Conservation (phyloP, 78 protist genomes). For the Polysphondylium violaceum region DNA sequence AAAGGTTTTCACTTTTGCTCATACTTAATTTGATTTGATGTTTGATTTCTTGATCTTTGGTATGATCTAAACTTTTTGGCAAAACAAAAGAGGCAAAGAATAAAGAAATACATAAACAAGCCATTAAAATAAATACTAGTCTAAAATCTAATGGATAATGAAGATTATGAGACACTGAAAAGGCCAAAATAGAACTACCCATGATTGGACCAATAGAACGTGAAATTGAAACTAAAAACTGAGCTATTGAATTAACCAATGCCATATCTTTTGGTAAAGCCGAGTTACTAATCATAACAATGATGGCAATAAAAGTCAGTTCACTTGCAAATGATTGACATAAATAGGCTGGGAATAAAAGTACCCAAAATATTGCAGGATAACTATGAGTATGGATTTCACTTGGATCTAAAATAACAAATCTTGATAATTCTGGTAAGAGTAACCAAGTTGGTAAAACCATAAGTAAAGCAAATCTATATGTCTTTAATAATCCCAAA, state of each 20-base stretch:
- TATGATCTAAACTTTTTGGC: slow-evolving; percentile 15
- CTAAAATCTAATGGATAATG: slow-evolving; percentile 44
- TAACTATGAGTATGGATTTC: neutral
- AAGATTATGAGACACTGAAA: slow-evolving; percentile 7
- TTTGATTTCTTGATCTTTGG: slow-evolving; percentile 7
- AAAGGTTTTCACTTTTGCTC: no score
- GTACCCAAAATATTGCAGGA: slow-evolving; percentile 25
- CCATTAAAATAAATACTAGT: slow-evolving; percentile 5
- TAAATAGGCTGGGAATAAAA: slow-evolving; percentile 33
- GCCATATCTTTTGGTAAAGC: slow-evolving; percentile 65
- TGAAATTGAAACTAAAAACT: slow-evolving; percentile 42
- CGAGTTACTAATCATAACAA: slow-evolving; percentile 38
- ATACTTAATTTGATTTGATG: no score
- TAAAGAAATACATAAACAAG: neutral
- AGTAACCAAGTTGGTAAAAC: slow-evolving; percentile 42
- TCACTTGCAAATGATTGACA: slow-evolving; percentile 53
- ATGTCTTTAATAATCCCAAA: slow-evolving; percentile 16
- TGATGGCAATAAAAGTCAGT: slow-evolving; percentile 46
- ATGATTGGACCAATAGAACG: slow-evolving; percentile 60
- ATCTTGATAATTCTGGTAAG: slow-evolving; percentile 32
- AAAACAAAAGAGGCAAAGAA: slow-evolving; percentile 8
- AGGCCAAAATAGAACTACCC: slow-evolving; percentile 16
- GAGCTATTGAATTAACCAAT: slow-evolving; percentile 59
- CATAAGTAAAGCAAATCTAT: slow-evolving; percentile 14
- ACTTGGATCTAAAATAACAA: neutral